Conservation (phyloP, 306 rosid genomes). For the Vigna trinervia region DNA sequence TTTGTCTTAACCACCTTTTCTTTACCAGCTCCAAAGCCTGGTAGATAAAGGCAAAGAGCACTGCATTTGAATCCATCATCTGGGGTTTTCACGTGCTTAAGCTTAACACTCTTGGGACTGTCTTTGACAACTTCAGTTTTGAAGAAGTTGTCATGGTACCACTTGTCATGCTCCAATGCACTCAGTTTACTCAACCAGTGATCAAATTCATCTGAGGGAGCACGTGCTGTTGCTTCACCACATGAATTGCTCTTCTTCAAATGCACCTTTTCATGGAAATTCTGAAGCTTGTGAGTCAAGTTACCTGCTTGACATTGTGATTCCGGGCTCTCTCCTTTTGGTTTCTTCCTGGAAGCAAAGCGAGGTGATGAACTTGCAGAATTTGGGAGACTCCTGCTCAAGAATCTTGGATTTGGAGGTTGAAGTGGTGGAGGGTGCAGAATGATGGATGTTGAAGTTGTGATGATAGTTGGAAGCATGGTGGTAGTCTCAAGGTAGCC, state of each 20-base stretch:
- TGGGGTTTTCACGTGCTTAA: conserved; percentile 34
- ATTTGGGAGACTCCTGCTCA: conserved; percentile 80
- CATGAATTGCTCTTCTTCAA: conserved; percentile 73
- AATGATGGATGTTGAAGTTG: conserved; percentile 39
- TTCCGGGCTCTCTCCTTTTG: conserved; percentile 44
- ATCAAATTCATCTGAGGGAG: conserved; percentile 63
- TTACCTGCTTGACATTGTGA: conserved; percentile 45
- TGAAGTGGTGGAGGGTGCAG: conserved; percentile 62
- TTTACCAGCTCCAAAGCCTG: conserved; percentile 67
- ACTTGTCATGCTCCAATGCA: conserved; percentile 43
- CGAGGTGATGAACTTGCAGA: conserved; percentile 70
- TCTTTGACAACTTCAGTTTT: conserved; percentile 48
- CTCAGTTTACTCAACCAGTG: conserved; percentile 59
- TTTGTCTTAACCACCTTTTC: conserved; percentile 58
- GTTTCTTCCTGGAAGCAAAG: conserved; percentile 53
- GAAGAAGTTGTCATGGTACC: conserved; percentile 44
- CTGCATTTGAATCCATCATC: conserved; percentile 70
- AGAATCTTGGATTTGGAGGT: conserved; percentile 67
- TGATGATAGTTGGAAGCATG: conserved; percentile 43
- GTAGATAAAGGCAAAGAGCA: conserved; percentile 75
- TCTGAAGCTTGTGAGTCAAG: conserved; percentile 37
- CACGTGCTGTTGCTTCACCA: conserved; percentile 52
- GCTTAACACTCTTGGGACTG: conserved; percentile 42
- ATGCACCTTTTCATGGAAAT: conserved; percentile 46
- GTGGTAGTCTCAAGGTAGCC: background rate